These are phyloP conservation scores for Entomortierella parvispora DNA, from an alignment of 192 early-diverging fungal species.

Conservation along the genomic window DNA sequence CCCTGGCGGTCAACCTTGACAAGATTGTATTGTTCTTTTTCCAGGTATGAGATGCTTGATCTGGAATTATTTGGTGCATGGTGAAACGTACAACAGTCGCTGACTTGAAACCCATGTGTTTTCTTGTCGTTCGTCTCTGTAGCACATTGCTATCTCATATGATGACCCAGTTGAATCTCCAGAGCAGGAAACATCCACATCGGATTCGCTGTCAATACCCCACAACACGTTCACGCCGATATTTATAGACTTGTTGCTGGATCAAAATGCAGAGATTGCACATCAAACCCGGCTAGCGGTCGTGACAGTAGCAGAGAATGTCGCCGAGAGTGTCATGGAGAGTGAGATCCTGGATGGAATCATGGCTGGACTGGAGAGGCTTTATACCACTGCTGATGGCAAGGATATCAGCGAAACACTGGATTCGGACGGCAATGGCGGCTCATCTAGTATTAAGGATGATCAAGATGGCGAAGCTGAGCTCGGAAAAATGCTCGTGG, in stretches of 20 bases:
- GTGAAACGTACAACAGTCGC: too few relatives aligned
- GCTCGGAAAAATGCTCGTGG: conserved; percentile 53
- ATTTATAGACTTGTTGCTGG: conserved; percentile 62
- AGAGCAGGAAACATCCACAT: background rate
- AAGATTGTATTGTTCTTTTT: conserved; percentile 43
- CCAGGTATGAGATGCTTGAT: too few relatives aligned
- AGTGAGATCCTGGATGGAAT: conserved; percentile 63
- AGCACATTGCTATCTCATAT: conserved; percentile 12
- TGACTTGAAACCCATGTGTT: background rate
- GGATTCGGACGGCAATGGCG: conserved; percentile 10
- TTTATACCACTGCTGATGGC: conserved; percentile 24
- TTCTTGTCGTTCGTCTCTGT: background rate
- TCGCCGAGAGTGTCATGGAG: conserved; percentile 51
- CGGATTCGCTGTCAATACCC: conserved; percentile 30
- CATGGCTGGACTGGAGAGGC: conserved; percentile 54
- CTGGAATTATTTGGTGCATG: too few relatives aligned
- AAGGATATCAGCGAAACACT: background rate
- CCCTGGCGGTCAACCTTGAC: conserved; percentile 35
- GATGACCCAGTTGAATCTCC: background rate
- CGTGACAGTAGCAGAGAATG: conserved; percentile 52
- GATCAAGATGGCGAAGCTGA: conserved; percentile 55
- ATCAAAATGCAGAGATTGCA: conserved; percentile 65
- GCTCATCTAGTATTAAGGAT: conserved; percentile 8
- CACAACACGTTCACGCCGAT: conserved; percentile 53
- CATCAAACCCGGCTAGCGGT: conserved; percentile 59